Base-by-base conservation (phyloP, 768 basidiomycete species). In the Mycena polygramma region DNA sequence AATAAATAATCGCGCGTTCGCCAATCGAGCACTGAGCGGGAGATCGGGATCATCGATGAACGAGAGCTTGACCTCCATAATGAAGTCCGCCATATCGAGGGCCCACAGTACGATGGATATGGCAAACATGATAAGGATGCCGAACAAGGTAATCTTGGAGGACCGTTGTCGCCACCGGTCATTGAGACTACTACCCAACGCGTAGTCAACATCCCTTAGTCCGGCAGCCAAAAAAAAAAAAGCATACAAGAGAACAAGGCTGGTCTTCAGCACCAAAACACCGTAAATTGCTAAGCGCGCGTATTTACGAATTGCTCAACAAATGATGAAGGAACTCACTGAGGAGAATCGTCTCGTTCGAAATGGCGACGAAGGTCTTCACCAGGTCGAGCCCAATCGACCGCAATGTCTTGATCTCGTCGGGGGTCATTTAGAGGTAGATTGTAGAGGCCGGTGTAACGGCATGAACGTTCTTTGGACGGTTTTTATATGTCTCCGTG, bases 11-110 rank as follows among this genome's bases (percentile, higher is more conserved):
- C 22, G 51, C 24, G 57, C 66, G 2, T 53, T 54, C 19, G 7
- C 51, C 8, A 53, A 13, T 19, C 51, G 24, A 49, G 13, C 30
- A 24, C 49, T 41, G 26, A 67, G 19, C 2, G 66, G 36, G 20
- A 52, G 66, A 22, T 68, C 49, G 39, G 48, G 68, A 53, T 51
- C 20, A 45, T 45, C 36, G 20, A 70, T 8, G 61, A 73, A 54
- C 14, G 68, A 35, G 54, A 66, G 30, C 48, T 71, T 54, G 11
- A 69, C 35, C 49, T 77, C 76, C 24, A 26, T 51, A 35, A 77
- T 63, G 62, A 70, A 62, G 55, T 73, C 70, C 22, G 66, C 64
- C 10, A 77, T 51, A 35, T 77, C 76, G 36, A 77, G 57, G 22
- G 73, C 65, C 69, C 72, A 75, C 6, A 77, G 61, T 6, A 70